Evolutionary conservation across 345 rosid genomes (phyloP).

Genomic region (Camelina hispida): DNA sequence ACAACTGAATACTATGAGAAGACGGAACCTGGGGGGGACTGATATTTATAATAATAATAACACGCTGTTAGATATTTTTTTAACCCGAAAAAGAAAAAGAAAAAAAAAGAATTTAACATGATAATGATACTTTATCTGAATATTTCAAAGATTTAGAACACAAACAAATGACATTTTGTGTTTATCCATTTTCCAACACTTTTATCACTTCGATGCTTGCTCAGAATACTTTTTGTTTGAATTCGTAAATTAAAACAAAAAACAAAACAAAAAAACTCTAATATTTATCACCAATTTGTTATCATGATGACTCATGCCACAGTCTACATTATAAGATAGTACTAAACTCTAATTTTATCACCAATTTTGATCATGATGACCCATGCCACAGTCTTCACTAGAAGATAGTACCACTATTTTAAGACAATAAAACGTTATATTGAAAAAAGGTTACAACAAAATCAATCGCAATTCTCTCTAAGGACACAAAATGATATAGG

Average conservation of each 20-base stretch:
- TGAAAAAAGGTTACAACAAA: background rate
- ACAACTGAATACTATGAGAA: conserved; percentile 23
- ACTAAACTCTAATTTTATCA: background rate
- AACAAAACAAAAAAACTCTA: background rate
- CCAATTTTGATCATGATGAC: background rate
- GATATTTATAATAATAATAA: background rate
- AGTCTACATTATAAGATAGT: background rate
- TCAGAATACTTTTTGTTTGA: conserved; percentile 11
- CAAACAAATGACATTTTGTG: background rate
- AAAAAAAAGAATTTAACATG: background rate
- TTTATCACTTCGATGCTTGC: conserved; percentile 29
- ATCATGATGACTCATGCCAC: background rate
- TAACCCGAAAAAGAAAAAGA: background rate
- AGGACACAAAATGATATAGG: background rate
- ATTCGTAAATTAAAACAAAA: background rate
- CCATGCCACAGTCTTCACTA: background rate
- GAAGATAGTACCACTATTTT: background rate
- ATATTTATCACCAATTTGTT: background rate
- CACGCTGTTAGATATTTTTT: background rate
- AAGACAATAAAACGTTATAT: background rate
- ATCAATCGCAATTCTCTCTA: conserved; percentile 4
- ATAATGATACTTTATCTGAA: too few species aligned
- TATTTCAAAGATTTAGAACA: too few species aligned
- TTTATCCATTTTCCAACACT: conserved; percentile 12
- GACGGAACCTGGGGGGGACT: conserved; percentile 28